These are phyloP conservation scores for Eucalyptus guilfoylei DNA, from an alignment of 345 rosid species.

Conservation along the genomic window DNA sequence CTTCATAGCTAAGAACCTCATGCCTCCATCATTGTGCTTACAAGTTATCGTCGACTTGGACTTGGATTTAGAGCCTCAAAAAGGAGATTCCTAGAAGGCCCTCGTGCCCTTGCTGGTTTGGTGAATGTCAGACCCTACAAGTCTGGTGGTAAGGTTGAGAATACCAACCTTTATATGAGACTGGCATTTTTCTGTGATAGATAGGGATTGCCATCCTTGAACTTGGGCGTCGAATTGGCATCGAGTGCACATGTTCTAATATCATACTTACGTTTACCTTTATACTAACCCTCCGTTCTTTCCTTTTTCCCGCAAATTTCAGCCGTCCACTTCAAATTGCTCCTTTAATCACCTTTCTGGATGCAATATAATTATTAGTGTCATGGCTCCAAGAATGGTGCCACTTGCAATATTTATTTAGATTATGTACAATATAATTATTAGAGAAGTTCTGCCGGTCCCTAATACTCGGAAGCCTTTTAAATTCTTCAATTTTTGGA, in stretches of 20 bases:
- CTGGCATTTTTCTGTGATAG: neutral
- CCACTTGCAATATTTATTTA: neutral
- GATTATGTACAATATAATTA: neutral
- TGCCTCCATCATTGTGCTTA: neutral
- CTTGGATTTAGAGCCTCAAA: neutral
- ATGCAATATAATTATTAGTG: neutral
- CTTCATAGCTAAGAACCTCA: neutral
- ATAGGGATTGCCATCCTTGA: neutral
- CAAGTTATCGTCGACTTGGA: neutral
- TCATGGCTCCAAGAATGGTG: neutral
- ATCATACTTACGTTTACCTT: neutral
- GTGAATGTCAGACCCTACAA: neutral
- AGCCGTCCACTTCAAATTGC: neutral
- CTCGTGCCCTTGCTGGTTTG: neutral
- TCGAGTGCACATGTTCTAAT: neutral
- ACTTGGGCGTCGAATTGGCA: neutral
- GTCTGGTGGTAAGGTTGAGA: neutral
- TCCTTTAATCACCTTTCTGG: neutral
- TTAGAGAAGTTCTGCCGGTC: too few species aligned
- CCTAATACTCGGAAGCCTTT: too few species aligned
- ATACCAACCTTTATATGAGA: neutral
- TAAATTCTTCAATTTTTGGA: too few species aligned
- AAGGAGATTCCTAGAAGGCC: neutral
- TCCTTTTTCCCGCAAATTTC: neutral
- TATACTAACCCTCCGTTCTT: neutral